Base-by-base conservation (phyloP, 2,329 filamentous ascomycete genomes). In the Akanthomyces lecanii region DNA sequence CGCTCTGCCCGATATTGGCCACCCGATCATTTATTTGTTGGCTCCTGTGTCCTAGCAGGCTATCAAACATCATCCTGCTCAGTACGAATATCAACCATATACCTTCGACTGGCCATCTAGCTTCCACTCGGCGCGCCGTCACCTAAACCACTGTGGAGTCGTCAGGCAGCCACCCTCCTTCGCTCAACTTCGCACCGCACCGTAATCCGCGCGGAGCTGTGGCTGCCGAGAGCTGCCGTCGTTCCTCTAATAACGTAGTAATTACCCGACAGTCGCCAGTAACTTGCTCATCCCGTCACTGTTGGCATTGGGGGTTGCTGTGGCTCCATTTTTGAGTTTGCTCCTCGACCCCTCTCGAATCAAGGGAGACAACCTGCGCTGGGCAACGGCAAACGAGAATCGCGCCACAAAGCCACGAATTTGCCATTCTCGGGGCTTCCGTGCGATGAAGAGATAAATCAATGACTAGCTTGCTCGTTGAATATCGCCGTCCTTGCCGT, bases 261-360 rank as follows among this genome's bases (percentile, higher is more conserved):
- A 23, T 14, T 5, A 10, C 51, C 38, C 14, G 25, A 44, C 40
- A 33, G 33, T 23, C 38, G 10, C 36, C 44, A 28, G 36, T 23
- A 45, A 53, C 30, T 53, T 53, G 18, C 38, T 5, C 38, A 21
- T 60, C 57, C 33, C 33, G 33, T 23, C 36, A 8, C 12, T 59
- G 38, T 45, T 14, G 23, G 23, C 23, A 33, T 5, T 21, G 28
- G 2, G 21, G 12, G 30, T 40, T 14, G n/a, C 8, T 36, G 21
- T 23, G 30, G 55, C 55, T 33, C 38, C 57, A 7, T 52, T 51
- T 58, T 52, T 33, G 57, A 53, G 48, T 61, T 61, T 61, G 58
- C 47, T 28, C 14, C 12, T n/a, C 58, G 11, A 53, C 38, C 58
- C 58, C 45, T 33, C 38, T 45, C 58, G 12, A 61, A 25, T 23